Percentiles rank a stretch among this genome's conserved stretches.
phyloP scores from a whole-genome alignment of 192 early-diverging fungal genomes.

The Coemansia sp. region DNA sequence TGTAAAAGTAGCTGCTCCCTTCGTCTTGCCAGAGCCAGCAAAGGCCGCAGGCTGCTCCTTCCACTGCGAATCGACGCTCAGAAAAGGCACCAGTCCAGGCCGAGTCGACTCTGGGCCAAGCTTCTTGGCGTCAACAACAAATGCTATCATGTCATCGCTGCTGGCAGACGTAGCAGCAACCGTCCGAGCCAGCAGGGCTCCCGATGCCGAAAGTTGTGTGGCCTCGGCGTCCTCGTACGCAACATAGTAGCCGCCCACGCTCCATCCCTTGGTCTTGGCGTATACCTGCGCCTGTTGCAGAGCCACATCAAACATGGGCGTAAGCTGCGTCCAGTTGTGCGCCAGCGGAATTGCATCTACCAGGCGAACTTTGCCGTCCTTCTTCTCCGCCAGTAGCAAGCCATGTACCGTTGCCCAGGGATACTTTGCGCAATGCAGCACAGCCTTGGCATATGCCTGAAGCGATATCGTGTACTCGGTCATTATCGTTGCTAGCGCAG shows the following conservation, averaged over 20 bases:
- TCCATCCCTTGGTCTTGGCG: conserved; percentile 29
- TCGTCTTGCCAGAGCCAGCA: conserved; percentile 9
- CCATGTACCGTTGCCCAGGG: conserved; percentile 73
- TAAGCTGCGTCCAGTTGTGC: conserved; percentile 74
- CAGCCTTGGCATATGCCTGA: conserved; percentile 68
- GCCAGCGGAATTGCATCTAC: conserved; percentile 77
- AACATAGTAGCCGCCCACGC: conserved; percentile 40
- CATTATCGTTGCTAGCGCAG: conserved; percentile 8
- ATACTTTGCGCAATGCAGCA: conserved; percentile 82
- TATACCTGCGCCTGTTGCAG: conserved; percentile 65
- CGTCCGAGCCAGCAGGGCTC: conserved; percentile 33
- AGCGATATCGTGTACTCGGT: conserved; percentile 44
- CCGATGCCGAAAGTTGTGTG: conserved; percentile 33
- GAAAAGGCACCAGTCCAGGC: conserved; percentile 26
- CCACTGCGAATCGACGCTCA: conserved; percentile 32
- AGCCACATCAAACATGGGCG: conserved; percentile 81
- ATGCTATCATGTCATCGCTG: conserved; percentile 22
- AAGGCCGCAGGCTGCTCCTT: conserved; percentile 36
- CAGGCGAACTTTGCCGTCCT: conserved; percentile 33
- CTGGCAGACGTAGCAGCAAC: conserved; percentile 6
- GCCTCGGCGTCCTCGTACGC: conserved; percentile 36
- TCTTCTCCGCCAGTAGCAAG: conserved; percentile 57
- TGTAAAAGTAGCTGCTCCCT: conserved; percentile 14
- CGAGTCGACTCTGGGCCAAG: conserved; percentile 12
- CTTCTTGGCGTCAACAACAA: conserved; percentile 43